Evolutionary conservation across 192 early-diverging fungal species (phyloP).

Genomic region (Spizellomyces sp.): DNA sequence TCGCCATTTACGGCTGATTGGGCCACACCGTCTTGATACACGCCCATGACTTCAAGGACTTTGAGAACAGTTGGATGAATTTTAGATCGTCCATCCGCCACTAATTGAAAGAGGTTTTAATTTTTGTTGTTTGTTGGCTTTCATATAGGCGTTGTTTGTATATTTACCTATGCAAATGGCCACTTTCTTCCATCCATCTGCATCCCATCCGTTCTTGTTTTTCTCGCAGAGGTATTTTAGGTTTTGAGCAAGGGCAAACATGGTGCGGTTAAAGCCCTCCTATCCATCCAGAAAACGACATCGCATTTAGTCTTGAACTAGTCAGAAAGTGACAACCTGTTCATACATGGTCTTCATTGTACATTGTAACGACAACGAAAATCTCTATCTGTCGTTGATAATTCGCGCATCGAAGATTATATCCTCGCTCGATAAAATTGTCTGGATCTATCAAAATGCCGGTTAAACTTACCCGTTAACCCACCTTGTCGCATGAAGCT

Average conservation of each 20-base stretch:
- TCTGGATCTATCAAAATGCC: constrained; percentile 33
- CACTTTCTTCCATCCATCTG: constrained; percentile 82
- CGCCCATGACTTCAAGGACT: constrained; percentile 77
- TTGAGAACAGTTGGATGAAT: constrained; percentile 70
- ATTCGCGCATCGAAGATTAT: constrained; percentile 70
- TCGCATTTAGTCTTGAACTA: constrained; percentile 44
- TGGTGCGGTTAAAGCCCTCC: constrained; percentile 84
- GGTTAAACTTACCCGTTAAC: background rate
- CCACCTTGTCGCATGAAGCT: background rate
- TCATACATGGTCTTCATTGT: constrained; percentile 41
- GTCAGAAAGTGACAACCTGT: too few relatives aligned
- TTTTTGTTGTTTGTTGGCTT: background rate
- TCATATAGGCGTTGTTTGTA: background rate
- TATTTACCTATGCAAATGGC: constrained; percentile 66
- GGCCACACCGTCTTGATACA: constrained; percentile 79
- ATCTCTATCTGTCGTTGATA: constrained; percentile 68
- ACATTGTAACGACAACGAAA: constrained; percentile 86
- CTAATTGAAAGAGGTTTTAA: constrained; percentile 17
- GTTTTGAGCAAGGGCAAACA: constrained; percentile 81
- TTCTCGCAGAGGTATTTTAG: constrained; percentile 50
- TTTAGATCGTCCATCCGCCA: constrained; percentile 81
- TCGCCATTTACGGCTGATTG: constrained; percentile 65
- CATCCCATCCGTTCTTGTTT: constrained; percentile 57
- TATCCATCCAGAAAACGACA: constrained; percentile 67
- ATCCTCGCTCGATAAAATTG: constrained; percentile 69